Conservation (phyloP, 768 basidiomycete genomes). For the Calocybe cyanea region DNA sequence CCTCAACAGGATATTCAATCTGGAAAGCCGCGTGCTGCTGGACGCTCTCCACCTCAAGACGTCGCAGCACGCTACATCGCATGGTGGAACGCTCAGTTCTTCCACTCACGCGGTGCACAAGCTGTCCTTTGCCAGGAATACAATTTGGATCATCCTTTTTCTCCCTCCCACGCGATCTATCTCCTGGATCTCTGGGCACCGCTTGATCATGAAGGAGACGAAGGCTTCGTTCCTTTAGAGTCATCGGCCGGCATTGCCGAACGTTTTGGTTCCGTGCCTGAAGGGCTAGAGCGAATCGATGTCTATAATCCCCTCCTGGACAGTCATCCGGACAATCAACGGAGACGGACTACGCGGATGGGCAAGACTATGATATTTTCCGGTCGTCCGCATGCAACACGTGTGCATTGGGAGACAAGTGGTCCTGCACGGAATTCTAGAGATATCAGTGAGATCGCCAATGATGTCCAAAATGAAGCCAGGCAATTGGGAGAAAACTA, state of each 20-base stretch:
- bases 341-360: neutral
- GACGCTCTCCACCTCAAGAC: neutral
- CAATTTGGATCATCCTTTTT: neutral
- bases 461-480: no score
- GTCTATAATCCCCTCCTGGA: conserved; percentile 2
- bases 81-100: conserved; percentile 3
- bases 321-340: neutral
- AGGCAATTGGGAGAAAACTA: no score
- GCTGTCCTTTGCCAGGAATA: conserved; percentile 3
- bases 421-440: no score
- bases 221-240: neutral
- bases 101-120: neutral
- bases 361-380: no score
- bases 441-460: no score
- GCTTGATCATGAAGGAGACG: no score
- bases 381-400: no score
- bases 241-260: neutral
- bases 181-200: neutral
- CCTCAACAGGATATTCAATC: neutral
- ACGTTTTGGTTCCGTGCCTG: conserved; percentile 8
- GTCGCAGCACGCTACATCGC: neutral
- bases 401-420: no score
- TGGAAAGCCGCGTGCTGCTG: neutral
- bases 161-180: neutral
- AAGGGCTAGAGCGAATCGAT: conserved; percentile 5